Evolutionary conservation across 306 rosid species (phyloP), one percentile per base, ranked within the genome.

Genomic region (Morella rubra): DNA sequence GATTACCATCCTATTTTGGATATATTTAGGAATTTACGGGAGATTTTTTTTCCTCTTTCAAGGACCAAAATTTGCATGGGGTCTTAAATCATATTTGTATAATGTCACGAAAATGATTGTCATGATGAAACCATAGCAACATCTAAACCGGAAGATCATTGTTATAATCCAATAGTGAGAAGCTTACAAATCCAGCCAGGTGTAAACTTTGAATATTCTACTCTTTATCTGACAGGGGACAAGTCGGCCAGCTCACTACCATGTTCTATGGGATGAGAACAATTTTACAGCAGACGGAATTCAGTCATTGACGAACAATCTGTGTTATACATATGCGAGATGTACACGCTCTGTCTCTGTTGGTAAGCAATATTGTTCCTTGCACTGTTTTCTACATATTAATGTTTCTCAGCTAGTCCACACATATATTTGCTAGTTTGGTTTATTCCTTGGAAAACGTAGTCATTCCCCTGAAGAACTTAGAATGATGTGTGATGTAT

Each of bases 181-280:
- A 27, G 68, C 14, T 61, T 42, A 1, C 20, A 5, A 15, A 42
- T 7, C 13, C 4, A 37, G 16, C 16, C 6, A 32, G 14, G 27
- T 11, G 37, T 32, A 32, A 32, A 32, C 37, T 32, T 32, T 32
- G 37, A 32, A 32, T 2, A 32, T 24, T 52, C 9, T 81, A 13
- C 13, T 47, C 51, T 81, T 44, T 58, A 5, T 68, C 32, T 81
- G 69, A 56, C 58, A 93, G 98, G 98, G 98, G 50, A 93, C 98
- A 13, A 93, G 98, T 75, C 84, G 98, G 47, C 98, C 98, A 11
- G 98, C 98, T 53, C 98, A 93, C 77, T 93, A 91, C 78, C 98
- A 93, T 80, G 98, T 93, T 73, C 86, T 93, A 19, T 93, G 98
- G 98, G 98, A 93, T 69, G 98, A 93, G 86, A 93, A 93, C 81